Evolutionary conservation across 1,284 basidiomycete species (phyloP), one percentile per base, ranked within the genome.

Genomic region (Tetrapyrgos nigripes): DNA sequence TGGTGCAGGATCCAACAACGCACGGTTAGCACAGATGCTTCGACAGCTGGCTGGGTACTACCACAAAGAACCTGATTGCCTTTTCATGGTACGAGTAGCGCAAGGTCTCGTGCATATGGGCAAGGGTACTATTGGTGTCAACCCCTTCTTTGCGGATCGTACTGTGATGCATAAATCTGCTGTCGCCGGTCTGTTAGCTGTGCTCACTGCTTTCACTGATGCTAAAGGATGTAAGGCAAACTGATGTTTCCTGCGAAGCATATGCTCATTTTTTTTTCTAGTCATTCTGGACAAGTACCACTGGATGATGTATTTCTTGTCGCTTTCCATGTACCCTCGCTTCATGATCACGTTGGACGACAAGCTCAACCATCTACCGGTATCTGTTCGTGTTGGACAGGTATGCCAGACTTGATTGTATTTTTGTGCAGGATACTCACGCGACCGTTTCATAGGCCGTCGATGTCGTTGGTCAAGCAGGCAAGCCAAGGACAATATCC

Each of bases 41-140:
- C 85, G 97, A 50, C 94, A 97, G 71, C 83, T 99, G 2, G 96
- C 97, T 11, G 93, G 92, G 14, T 99, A 99, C 79, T 99, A 99
- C 76, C 86, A 93, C 78, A 98, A 98, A 76, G 97, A 99, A 75
- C 89, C 96, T 2, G 96, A 99, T 72, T 97, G 95, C 70, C 78
- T 99, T 67, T 99, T 99, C 77, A 93, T 95, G 83, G 97, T 98
- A 13, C 90, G 97, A 58, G 88, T 99, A 55, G 94, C 97, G 3
- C 97, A 99, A 75, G 97, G 97, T 23, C 76, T 99, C 62, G 92
- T 99, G 14, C 94, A 98, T 75, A 97, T 99, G 96, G 97, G 97
- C 76, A 99, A 99, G 79, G 97, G 97, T 37, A 98, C 96, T 9
- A 92, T 99, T 69, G 93, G 94, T n/a, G 82, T 99, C 70, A 98